Percentiles rank a stretch among this genome's conserved stretches.
Evolutionary conservation across 208 protist genomes (phyloP).

Genomic region (Giardia duodenalis): DNA sequence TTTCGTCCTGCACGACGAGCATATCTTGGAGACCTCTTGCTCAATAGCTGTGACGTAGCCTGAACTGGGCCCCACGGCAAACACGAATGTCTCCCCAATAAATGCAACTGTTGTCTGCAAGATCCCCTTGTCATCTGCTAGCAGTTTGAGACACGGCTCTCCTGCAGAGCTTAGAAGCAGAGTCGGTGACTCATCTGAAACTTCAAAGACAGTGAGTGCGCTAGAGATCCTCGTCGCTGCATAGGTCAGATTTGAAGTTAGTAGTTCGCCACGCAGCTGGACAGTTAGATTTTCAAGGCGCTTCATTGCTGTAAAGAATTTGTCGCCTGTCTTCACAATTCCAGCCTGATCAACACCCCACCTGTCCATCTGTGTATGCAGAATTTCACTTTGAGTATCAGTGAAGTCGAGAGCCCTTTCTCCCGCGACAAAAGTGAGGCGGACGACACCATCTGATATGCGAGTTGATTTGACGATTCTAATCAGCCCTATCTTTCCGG

Average conservation of each 20-base stretch:
- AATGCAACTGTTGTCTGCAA: neutral
- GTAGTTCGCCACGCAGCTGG: neutral
- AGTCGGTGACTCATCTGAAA: conserved; percentile 16
- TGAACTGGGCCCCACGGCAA: neutral
- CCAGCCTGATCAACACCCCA: conserved; percentile 7
- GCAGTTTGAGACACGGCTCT: neutral
- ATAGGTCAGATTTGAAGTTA: neutral
- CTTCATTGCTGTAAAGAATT: conserved; percentile 35
- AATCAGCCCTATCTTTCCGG: conserved; percentile 36
- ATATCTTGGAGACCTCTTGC: neutral
- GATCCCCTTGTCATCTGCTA: neutral
- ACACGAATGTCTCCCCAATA: conserved; percentile 1
- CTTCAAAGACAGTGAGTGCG: neutral
- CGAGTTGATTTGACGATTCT: conserved; percentile 30
- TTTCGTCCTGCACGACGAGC: neutral
- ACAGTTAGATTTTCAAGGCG: neutral
- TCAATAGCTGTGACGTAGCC: neutral
- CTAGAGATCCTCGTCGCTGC: neutral
- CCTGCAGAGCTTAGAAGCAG: neutral
- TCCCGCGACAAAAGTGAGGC: conserved; percentile 38
- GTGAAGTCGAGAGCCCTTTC: conserved; percentile 28
- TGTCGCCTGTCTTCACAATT: neutral
- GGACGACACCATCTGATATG: conserved; percentile 40
- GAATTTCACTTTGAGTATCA: neutral
- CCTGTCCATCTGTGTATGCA: neutral